Evolutionary conservation across 176 grass and related monocot genomes (phyloP).

Genomic region (Bromus sterilis): DNA sequence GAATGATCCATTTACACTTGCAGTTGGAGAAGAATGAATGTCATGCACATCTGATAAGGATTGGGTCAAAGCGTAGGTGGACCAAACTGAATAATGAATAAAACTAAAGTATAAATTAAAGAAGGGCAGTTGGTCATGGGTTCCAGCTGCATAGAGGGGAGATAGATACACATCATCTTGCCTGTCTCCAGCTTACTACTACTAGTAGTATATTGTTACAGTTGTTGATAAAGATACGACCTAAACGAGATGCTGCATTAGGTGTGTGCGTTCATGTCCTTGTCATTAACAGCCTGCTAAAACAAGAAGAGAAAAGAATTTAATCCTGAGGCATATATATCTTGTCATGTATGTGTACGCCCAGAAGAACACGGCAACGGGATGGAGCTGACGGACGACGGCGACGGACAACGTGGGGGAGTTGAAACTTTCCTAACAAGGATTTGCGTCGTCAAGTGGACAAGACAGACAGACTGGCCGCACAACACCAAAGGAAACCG

Average conservation of each 20-base stretch:
- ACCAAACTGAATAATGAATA: not conserved
- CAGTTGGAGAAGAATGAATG: conserved; percentile 38
- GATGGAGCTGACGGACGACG: not conserved
- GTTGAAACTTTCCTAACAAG: not conserved
- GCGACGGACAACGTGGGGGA: conserved; percentile 14
- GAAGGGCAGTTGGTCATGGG: conserved; percentile 26
- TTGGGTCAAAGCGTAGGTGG: conserved; percentile 28
- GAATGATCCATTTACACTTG: not conserved
- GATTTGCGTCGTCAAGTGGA: not conserved
- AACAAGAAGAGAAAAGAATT: not conserved
- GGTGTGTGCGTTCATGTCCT: not conserved
- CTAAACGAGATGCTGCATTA: not conserved
- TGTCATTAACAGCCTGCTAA: not conserved
- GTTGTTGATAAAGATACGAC: not conserved
- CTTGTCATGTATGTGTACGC: not conserved
- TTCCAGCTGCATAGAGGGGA: conserved; percentile 38
- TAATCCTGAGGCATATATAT: not conserved
- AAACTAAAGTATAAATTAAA: not conserved
- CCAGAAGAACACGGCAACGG: conserved; percentile 3
- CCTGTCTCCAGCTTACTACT: conserved; percentile 39
- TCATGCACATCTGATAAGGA: conserved; percentile 31
- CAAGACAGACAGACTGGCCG: conserved; percentile 35
- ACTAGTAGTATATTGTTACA: no score
- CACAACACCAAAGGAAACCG: not conserved
- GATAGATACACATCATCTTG: conserved; percentile 16